A percentile compares a stretch with the other conserved stretches of the same genome.
phyloP scores from a whole-genome alignment of 176 grass and related monocot genomes.

The Raddia guianensis region DNA sequence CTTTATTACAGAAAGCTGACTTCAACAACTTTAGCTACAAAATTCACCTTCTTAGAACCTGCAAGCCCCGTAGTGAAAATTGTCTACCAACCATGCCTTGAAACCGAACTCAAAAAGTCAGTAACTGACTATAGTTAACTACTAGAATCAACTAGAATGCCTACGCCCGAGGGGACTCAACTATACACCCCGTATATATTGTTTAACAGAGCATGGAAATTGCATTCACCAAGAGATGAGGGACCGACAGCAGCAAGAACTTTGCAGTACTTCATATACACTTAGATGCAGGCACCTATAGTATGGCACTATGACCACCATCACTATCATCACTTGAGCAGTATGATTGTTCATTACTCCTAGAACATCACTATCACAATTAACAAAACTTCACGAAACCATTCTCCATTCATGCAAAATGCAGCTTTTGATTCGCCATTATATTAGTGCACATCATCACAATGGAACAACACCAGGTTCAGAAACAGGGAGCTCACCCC shows the following conservation, averaged over 20 bases:
- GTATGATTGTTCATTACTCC: constrained; percentile 16
- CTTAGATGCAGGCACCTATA: background rate
- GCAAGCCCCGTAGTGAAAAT: background rate
- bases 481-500: constrained; percentile 60
- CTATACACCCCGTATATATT: background rate
- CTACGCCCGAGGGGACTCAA: background rate
- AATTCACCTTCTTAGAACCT: background rate
- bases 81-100: background rate
- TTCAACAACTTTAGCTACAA: background rate
- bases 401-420: constrained; percentile 31
- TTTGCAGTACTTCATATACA: background rate
- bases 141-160: background rate
- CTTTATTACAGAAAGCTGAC: background rate
- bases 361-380: constrained; percentile 30
- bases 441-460: background rate
- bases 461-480: background rate
- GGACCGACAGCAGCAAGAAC: background rate
- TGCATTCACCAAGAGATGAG: background rate
- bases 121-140: background rate
- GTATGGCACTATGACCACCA: background rate
- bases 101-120: background rate
- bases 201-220: background rate
- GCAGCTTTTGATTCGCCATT: background rate
- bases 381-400: background rate
- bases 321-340: constrained; percentile 14